A percentile compares a stretch with the other conserved stretches of the same genome.
phyloP scores from a whole-genome alignment of 306 rosid species.

The Betula pendula region DNA sequence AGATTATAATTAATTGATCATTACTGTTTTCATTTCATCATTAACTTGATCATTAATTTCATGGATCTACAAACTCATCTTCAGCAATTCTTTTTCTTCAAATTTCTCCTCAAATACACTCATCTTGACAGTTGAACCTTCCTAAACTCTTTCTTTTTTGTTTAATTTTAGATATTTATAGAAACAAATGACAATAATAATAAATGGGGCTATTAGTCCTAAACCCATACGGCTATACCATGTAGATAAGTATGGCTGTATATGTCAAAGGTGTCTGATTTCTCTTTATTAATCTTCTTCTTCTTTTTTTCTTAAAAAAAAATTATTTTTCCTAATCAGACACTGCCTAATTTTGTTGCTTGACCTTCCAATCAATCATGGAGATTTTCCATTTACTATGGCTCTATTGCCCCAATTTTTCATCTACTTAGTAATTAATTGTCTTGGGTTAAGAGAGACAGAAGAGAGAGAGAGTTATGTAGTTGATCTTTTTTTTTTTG shows the following conservation, averaged over 20 bases:
- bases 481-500: no score
- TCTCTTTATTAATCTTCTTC: neutral
- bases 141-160: neutral
- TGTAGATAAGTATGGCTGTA: no score
- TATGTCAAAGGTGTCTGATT: no score
- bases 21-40: neutral
- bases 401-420: neutral
- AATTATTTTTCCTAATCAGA: neutral
- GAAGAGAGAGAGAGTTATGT: neutral
- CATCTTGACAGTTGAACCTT: no score
- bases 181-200: neutral
- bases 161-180: neutral
- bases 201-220: no score
- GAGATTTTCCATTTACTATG: neutral
- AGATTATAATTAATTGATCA: neutral
- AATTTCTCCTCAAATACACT: no score
- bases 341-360: neutral
- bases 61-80: slow-evolving; percentile 12
- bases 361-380: neutral
- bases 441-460: neutral
- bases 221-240: neutral
- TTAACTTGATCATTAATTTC: neutral
- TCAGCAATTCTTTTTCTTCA: neutral
- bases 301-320: neutral
- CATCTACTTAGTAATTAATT: neutral